Evolutionary conservation across 2,329 filamentous ascomycete species (phyloP).

Genomic region (Pseudonectria foliicola): DNA sequence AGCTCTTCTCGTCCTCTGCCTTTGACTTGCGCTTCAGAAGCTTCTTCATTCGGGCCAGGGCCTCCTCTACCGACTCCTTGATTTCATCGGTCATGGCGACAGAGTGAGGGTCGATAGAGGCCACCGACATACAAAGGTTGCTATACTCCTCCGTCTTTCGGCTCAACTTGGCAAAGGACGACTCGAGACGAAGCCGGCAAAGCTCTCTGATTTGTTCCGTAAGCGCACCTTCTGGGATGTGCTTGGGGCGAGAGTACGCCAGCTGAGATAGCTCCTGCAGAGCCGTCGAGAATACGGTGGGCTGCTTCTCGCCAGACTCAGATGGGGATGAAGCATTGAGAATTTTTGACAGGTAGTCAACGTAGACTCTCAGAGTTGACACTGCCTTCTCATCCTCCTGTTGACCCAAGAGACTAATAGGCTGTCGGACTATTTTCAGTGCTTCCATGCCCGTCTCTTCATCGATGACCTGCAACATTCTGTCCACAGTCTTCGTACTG

Average conservation of each 20-base stretch:
- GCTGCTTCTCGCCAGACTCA: slow-evolving; percentile 22
- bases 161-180: slow-evolving; percentile 51
- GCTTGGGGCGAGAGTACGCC: slow-evolving; percentile 44
- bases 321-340: slow-evolving; percentile 31
- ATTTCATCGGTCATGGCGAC: slow-evolving; percentile 50
- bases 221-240: slow-evolving; percentile 34
- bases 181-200: slow-evolving; percentile 49
- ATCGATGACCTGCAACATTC: slow-evolving; percentile 56
- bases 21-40: slow-evolving; percentile 37
- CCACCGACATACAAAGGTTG: slow-evolving; percentile 46
- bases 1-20: slow-evolving; percentile 30
- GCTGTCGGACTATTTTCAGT: slow-evolving; percentile 41
- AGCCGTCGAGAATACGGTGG: slow-evolving; percentile 29
- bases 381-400: slow-evolving; percentile 22
- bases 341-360: slow-evolving; percentile 48
- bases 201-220: slow-evolving; percentile 47
- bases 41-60: slow-evolving; percentile 45
- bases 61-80: slow-evolving; percentile 44
- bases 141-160: slow-evolving; percentile 45
- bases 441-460: slow-evolving; percentile 46
- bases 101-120: slow-evolving; percentile 44
- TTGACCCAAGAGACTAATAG: slow-evolving; percentile 25
- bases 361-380: slow-evolving; percentile 39
- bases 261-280: slow-evolving; percentile 48
- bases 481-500: slow-evolving; percentile 77